Base-by-base conservation (phyloP, 2,329 filamentous ascomycete species). In the Lasiodiplodia sp. region DNA sequence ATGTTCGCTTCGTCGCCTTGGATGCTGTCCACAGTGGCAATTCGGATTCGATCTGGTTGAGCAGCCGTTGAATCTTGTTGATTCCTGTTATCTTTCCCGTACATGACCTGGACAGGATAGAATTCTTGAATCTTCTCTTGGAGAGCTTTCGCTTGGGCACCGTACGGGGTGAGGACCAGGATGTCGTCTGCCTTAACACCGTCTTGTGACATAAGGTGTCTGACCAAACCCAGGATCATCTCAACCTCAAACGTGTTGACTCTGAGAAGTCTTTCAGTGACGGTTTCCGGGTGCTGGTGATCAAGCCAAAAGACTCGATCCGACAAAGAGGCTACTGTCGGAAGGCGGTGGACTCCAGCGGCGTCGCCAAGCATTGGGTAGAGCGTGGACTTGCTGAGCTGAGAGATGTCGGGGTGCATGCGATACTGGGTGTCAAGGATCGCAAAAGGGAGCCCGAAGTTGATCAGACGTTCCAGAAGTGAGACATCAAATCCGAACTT, bases 1-100 rank as follows among this genome's bases (percentile, higher is more conserved):
- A 94, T 80, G 60, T 91, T 89, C 1, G 88, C 88, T 73, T 94
- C 91, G 73, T 94, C 91, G 0, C 91, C 92, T 72, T 94, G 90
- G 67, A 92, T 94, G 71, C 93, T 94, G 75, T 92, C 90, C 0
- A 93, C 86, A 0, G 90, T 93, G 0, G 90, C 88, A 0, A 90
- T 76, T 3, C 52, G 31, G 21, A 67, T 16, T 3, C 25, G n/a
- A 0, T n/a, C 53, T 8, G 25, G 25, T 14, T 5, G 12, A 34
- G 21, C 21, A 25, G 14, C 18, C 28, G 8, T n/a, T 44, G 49
- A 10, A 21, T 72, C 72, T 21, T 71, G 71, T 0, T 91, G 78
- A 4, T 0, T 85, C 85, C 7, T 88, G 85, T 47, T 82, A 72
- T 93, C 91, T 14, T 86, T 81, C 3, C 93, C 90, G 51, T 85